Base-by-base conservation (phyloP, 2,329 filamentous ascomycete genomes). In the Aureobasidium sp. region DNA sequence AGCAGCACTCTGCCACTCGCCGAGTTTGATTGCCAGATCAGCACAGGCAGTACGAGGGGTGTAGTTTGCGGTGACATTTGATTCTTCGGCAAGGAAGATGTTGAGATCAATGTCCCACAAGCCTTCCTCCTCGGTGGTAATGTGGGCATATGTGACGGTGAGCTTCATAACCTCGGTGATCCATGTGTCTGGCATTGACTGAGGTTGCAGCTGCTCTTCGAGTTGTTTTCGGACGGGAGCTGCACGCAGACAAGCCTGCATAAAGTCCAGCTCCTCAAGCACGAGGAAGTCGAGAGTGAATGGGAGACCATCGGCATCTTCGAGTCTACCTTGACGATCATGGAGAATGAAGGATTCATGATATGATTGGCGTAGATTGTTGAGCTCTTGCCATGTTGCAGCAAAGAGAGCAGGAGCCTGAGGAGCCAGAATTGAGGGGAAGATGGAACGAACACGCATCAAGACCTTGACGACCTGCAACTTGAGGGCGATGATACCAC, bases 101-200 rank as follows among this genome's bases (percentile, higher is more conserved):
- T 96, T 97, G 67, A 95, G 89, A 74, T 99, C 94, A 65, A 97
- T 91, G 68, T 97, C 91, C 94, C 94, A 99, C 10, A 99, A 77
- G 8, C 90, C 91, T 76, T 97, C 91, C 71, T 97, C 94, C 73
- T 99, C 94, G 32, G 85, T 87, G 1, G 89, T 92, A 68, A 99
- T 95, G 67, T 93, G 90, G 13, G 91, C 88, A 75, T 96, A 97
- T 1, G 87, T 85, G 23, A 91, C 86, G 10, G 91, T 84, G 66
- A 97, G 82, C 72, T 88, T 89, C 84, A 97, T 89, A 23, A 97
- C 86, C 69, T 96, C 89, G 37, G 89, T 82, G 67, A 97, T 82
- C 93, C 93, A 97, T 8, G 86, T 85, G 1, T 87, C 86, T 10
- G 84, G 82, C 62, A 85, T 81, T 2, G 84, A 83, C 32, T 80